Percentiles rank a stretch among this genome's conserved stretches.
These are phyloP conservation scores for Pythium coloratum DNA, from an alignment of 352 stramenopile species.

Conservation along the genomic window DNA sequence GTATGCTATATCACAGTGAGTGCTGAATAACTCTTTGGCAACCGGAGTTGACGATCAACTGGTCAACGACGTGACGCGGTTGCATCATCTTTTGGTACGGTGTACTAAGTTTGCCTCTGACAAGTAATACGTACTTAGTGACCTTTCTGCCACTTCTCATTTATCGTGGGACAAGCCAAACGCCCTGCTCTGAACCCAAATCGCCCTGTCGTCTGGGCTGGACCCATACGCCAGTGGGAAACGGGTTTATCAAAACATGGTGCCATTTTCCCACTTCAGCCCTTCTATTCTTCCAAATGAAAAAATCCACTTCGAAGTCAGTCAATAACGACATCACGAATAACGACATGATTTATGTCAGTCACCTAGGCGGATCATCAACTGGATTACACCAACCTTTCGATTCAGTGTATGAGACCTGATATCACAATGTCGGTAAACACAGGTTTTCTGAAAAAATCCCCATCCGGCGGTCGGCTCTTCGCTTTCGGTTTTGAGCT, in stretches of 20 bases:
- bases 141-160: slow-evolving; percentile 18
- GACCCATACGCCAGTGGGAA: slow-evolving; percentile 3
- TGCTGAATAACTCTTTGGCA: neutral
- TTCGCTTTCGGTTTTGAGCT: neutral
- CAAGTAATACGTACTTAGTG: slow-evolving; percentile 10
- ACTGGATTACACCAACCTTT: neutral
- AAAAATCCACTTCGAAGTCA: neutral
- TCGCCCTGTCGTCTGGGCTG: slow-evolving; percentile 1
- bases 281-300: neutral
- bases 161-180: slow-evolving; percentile 2
- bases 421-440: neutral
- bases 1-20: neutral
- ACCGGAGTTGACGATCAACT: neutral
- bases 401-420: too few species aligned
- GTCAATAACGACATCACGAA: neutral
- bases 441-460: neutral
- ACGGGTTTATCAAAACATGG: slow-evolving; percentile 1
- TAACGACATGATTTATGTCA: neutral
- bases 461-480: neutral
- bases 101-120: neutral
- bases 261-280: neutral
- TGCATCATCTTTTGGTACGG: slow-evolving; percentile 6
- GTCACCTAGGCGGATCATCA: neutral
- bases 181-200: slow-evolving; percentile 15
- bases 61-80: neutral